Evolutionary conservation across 2,329 filamentous ascomycete genomes (phyloP).

Genomic region (Colletotrichum sp.): DNA sequence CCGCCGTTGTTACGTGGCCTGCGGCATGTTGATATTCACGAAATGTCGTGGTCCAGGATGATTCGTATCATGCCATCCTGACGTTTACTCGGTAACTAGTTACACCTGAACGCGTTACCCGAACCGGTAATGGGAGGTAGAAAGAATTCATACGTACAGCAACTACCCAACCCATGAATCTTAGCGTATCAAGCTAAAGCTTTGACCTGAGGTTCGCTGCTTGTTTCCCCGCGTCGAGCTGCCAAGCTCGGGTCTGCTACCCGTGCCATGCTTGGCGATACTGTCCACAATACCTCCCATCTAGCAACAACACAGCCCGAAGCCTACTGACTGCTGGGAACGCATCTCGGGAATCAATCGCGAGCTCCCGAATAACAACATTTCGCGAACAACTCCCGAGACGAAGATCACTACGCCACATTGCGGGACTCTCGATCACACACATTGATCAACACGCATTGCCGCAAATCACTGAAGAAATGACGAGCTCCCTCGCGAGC

Average conservation of each 20-base stretch:
- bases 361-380: neutral
- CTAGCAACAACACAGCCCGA: neutral
- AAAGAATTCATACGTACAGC: fast-evolving
- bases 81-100: neutral
- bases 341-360: neutral
- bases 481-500: neutral
- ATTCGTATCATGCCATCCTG: neutral
- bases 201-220: neutral
- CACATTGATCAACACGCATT: neutral
- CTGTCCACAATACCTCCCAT: neutral
- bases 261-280: neutral
- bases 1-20: neutral
- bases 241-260: neutral
- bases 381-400: neutral
- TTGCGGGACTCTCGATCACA: neutral
- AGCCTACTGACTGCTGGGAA: neutral
- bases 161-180: neutral
- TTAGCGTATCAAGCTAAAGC: neutral
- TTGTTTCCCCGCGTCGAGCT: neutral
- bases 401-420: neutral
- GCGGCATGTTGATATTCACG: neutral
- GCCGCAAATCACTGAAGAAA: neutral
- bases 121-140: neutral
- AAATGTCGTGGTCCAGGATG: neutral
- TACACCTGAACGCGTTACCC: neutral